phyloP scores from a whole-genome alignment of 306 rosid species.

The Pterocarpus santalinus region DNA sequence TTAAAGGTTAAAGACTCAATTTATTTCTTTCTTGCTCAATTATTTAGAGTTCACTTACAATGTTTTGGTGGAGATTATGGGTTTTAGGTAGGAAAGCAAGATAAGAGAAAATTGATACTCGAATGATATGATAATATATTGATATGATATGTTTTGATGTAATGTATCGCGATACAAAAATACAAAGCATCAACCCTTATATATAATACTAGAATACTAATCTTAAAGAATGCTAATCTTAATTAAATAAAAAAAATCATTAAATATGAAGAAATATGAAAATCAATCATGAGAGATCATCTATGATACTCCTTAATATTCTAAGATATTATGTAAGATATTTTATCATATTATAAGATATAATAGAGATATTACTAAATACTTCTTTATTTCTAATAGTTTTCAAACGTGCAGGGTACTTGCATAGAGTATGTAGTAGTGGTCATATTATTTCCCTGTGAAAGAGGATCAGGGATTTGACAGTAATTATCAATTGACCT shows the following conservation, averaged over 20 bases:
- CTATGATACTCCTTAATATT: background rate
- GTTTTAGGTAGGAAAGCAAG: background rate
- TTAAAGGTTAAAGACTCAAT: conserved; percentile 72
- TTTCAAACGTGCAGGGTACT: background rate
- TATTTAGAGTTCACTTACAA: background rate
- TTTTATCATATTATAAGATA: too few species aligned
- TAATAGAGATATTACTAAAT: too few species aligned
- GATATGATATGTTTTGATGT: background rate
- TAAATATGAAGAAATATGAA: background rate
- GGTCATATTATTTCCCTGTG: conserved; percentile 8
- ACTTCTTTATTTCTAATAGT: too few species aligned
- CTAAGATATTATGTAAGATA: background rate
- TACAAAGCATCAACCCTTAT: background rate
- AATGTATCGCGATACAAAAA: background rate
- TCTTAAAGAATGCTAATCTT: background rate
- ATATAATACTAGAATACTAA: too few species aligned
- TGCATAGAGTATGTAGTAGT: conserved; percentile 11
- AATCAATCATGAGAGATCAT: background rate
- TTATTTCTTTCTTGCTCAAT: conserved; percentile 21
- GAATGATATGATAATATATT: too few species aligned
- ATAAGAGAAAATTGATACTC: background rate
- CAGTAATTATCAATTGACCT: background rate
- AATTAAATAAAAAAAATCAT: too few species aligned
- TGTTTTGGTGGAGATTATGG: background rate
- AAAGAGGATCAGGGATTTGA: conserved; percentile 1